Evolutionary conservation across 2,329 filamentous ascomycete species (phyloP).

Genomic region (Aspergillus costaricaensis): DNA sequence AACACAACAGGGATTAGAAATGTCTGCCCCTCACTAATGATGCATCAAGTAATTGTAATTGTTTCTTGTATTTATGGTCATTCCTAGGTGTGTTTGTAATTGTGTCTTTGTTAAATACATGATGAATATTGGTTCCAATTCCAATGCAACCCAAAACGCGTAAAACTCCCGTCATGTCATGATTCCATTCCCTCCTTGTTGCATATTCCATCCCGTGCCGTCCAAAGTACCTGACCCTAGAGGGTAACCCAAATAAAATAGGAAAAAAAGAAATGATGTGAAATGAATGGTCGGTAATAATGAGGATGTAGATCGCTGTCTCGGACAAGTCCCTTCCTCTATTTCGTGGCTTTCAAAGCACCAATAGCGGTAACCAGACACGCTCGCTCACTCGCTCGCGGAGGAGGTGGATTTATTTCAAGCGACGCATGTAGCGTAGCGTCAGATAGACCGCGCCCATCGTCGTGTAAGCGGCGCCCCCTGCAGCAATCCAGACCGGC

Average conservation of each 20-base stretch:
- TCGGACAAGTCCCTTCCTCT: constrained; percentile 8
- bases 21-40: neutral
- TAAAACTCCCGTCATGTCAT: constrained; percentile 6
- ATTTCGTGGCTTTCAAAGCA: neutral
- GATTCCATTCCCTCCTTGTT: neutral
- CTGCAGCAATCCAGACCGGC: constrained; percentile 37
- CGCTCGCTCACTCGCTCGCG: neutral
- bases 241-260: neutral
- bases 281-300: neutral
- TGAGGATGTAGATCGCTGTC: constrained; percentile 1
- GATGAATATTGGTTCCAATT: neutral
- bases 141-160: neutral
- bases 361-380: neutral
- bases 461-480: constrained; percentile 34
- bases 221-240: constrained; percentile 1
- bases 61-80: neutral
- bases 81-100: neutral
- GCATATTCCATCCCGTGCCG: constrained; percentile 4
- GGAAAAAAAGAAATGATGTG: neutral
- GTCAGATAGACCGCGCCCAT: constrained; percentile 35
- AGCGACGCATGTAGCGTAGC: constrained; percentile 31
- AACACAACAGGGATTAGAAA: no score
- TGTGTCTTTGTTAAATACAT: neutral
- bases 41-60: neutral
- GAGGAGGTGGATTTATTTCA: constrained; percentile 15